Percentiles rank a stretch among this genome's conserved stretches.
phyloP scores from a whole-genome alignment of 352 stramenopile genomes.

The Globisporangium middletonii region DNA sequence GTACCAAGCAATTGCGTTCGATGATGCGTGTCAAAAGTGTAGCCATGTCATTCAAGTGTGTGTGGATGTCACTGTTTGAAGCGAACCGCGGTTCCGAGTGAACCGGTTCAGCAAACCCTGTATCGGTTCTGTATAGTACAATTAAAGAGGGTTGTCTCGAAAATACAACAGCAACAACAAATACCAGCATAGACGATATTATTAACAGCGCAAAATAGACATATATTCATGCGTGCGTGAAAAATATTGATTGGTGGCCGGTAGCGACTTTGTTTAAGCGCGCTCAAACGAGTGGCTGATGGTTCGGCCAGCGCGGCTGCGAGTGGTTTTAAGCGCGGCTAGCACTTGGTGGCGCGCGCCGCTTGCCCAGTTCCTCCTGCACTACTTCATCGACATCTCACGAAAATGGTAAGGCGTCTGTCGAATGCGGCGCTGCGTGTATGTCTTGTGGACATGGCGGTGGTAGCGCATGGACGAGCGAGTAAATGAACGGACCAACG shows the following conservation, averaged over 20 bases:
- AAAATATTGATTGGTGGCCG: conserved; percentile 24
- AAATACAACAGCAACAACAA: too few species aligned
- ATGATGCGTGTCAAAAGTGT: too few species aligned
- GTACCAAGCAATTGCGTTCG: too few species aligned
- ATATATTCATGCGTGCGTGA: not conserved
- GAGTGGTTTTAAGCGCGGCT: conserved; percentile 30
- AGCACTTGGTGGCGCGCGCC: conserved; percentile 7
- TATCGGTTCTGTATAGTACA: too few species aligned
- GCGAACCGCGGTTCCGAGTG: too few species aligned
- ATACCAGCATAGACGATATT: not conserved
- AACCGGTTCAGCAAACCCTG: too few species aligned
- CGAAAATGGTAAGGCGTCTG: conserved; percentile 31
- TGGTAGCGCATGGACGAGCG: not conserved
- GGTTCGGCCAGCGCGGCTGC: not conserved
- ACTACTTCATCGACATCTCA: conserved; percentile 85
- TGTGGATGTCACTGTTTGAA: too few species aligned
- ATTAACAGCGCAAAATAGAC: not conserved
- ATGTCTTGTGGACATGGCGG: not conserved
- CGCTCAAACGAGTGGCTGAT: not conserved
- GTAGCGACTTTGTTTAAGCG: conserved; percentile 16
- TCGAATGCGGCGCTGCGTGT: not conserved
- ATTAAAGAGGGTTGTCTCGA: too few species aligned
- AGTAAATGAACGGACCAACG: not conserved
- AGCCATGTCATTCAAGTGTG: too few species aligned
- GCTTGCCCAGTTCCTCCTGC: conserved; percentile 38